phyloP scores from a whole-genome alignment of 2,329 filamentous ascomycete species.

The Delphinella strobiligena region DNA sequence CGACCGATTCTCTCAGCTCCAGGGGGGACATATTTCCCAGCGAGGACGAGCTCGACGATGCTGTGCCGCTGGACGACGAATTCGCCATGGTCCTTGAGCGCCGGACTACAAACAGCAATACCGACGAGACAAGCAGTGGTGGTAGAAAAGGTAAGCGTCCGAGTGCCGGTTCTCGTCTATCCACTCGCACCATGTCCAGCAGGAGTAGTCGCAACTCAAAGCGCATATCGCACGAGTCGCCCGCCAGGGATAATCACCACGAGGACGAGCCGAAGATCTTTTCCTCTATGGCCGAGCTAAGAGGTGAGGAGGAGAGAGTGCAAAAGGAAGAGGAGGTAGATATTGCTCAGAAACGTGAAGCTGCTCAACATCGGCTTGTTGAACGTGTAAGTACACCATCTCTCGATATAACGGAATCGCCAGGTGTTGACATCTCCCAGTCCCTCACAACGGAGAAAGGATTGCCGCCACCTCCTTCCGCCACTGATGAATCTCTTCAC shows the following conservation, averaged over 20 bases:
- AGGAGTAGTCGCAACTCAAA: conserved; percentile 26
- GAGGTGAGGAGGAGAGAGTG: conserved; percentile 44
- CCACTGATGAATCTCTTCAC: neutral
- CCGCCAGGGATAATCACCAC: neutral
- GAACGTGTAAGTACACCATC: conserved; percentile 37
- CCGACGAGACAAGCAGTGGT: conserved; percentile 58
- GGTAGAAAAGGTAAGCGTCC: conserved; percentile 37
- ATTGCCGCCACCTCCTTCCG: neutral
- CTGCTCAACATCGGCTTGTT: conserved; percentile 43
- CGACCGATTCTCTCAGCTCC: conserved; percentile 75
- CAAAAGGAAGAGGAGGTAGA: conserved; percentile 44
- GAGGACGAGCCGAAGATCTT: conserved; percentile 16
- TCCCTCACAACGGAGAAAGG: neutral
- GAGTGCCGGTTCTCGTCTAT: conserved; percentile 36
- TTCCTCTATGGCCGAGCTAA: conserved; percentile 42
- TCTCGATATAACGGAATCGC: too few relatives aligned
- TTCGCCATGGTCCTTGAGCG: conserved; percentile 74
- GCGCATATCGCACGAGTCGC: conserved; percentile 4
- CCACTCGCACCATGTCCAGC: conserved; percentile 33
- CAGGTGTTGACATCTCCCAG: too few relatives aligned
- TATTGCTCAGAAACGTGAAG: conserved; percentile 40
- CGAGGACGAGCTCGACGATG: conserved; percentile 77
- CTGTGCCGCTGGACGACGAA: conserved; percentile 83
- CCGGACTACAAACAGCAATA: conserved; percentile 42
- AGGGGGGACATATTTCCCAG: conserved; percentile 85